phyloP scores from a whole-genome alignment of 2,329 filamentous ascomycete genomes.

The Metarhizium humberi region DNA sequence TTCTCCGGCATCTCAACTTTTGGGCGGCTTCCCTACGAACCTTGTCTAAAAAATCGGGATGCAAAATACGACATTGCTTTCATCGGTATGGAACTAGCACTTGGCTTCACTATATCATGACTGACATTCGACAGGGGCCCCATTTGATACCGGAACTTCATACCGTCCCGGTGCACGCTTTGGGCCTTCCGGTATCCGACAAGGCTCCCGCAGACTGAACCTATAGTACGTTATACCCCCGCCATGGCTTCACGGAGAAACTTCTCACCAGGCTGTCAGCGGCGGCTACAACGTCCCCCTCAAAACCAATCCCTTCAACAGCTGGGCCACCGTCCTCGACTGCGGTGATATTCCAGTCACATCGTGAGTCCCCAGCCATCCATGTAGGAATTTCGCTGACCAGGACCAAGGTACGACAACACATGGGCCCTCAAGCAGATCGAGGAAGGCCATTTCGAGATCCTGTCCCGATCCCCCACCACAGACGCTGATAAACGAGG shows the following conservation, averaged over 20 bases:
- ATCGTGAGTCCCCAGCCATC: conserved; percentile 44
- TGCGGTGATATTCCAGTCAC: conserved; percentile 81
- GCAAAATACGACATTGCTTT: conserved; percentile 80
- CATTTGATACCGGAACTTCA: conserved; percentile 79
- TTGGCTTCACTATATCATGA: not conserved
- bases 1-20: conserved; percentile 86
- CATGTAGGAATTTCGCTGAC: not conserved
- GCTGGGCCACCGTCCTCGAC: conserved; percentile 70
- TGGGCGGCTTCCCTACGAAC: conserved; percentile 67
- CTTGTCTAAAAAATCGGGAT: conserved; percentile 61
- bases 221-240: conserved; percentile 57
- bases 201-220: conserved; percentile 70
- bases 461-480: conserved; percentile 60
- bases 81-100: conserved; percentile 42
- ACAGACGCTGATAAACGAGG: conserved; percentile 60
- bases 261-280: conserved; percentile 32
- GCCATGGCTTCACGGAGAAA: not conserved
- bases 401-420: conserved; percentile 60
- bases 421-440: conserved; percentile 74
- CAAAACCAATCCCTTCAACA: conserved; percentile 62
- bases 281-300: conserved; percentile 83
- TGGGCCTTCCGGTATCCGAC: conserved; percentile 74
- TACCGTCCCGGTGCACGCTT: conserved; percentile 80
- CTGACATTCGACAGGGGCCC: conserved; percentile 46
- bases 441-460: conserved; percentile 71